These are phyloP conservation scores for Monilinia aucupariae DNA, from an alignment of 2,329 filamentous ascomycete species.

Conservation along the genomic window DNA sequence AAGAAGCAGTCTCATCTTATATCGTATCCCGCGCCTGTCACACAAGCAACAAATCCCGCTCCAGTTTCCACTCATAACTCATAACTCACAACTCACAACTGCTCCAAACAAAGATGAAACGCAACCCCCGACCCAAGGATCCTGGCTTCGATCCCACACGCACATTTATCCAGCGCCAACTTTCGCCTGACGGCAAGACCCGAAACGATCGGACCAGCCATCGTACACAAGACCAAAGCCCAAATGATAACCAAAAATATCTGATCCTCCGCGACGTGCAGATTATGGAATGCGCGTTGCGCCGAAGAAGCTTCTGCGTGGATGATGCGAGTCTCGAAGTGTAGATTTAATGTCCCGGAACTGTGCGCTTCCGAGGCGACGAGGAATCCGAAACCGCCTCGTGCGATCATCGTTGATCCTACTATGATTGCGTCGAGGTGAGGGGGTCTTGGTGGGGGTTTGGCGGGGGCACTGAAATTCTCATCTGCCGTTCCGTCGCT, in stretches of 20 bases:
- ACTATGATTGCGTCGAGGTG: conserved; percentile 22
- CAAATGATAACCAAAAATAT: conserved; percentile 50
- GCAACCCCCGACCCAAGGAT: not conserved
- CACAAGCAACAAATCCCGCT: no score
- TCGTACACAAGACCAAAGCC: conserved; percentile 52
- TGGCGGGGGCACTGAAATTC: no score
- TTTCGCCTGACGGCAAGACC: conserved; percentile 9
- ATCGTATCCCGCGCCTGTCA: not conserved
- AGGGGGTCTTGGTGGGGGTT: conserved; percentile 10
- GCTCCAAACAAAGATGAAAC: conserved; percentile 12
- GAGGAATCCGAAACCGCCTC: conserved; percentile 74
- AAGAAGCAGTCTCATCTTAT: not conserved
- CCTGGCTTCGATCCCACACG: not conserved
- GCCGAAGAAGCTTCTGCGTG: not conserved
- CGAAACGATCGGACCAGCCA: conserved; percentile 43
- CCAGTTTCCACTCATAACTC: not conserved
- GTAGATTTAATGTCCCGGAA: conserved; percentile 33
- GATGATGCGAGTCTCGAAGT: not conserved
- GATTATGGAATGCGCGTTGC: not conserved
- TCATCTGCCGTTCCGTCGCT: not conserved
- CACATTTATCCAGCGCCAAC: not conserved
- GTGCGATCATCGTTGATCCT: conserved; percentile 58
- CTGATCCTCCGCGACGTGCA: conserved; percentile 28
- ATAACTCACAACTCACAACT: no score
- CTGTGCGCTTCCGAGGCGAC: conserved; percentile 64